These are phyloP conservation scores for Alliaria petiolata DNA, from an alignment of 345 rosid genomes.

Conservation along the genomic window DNA sequence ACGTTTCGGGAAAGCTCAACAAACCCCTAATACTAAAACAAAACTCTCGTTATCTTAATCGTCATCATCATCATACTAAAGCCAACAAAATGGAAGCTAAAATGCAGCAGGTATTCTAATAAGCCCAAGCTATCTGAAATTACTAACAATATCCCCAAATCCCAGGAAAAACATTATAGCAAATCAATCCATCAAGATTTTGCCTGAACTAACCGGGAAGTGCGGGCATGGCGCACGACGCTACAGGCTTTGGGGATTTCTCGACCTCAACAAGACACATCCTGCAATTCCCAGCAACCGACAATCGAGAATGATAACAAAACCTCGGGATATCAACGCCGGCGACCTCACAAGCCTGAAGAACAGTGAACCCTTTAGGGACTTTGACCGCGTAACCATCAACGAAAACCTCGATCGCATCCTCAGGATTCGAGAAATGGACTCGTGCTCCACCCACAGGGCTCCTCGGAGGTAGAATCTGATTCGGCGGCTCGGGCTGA, in stretches of 20 bases:
- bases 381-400: conserved; percentile 91
- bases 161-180: no score
- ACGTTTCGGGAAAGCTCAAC: not conserved
- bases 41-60: not conserved
- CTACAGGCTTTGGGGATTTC: conserved; percentile 98
- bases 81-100: not conserved
- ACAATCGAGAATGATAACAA: conserved; percentile 87
- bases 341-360: conserved; percentile 97
- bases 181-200: not conserved
- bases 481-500: conserved; percentile 51
- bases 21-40: not conserved
- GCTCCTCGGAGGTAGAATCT: conserved; percentile 48
- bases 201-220: conserved; percentile 66
- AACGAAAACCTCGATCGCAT: conserved; percentile 95
- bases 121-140: not conserved
- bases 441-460: conserved; percentile 88
- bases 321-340: conserved; percentile 98
- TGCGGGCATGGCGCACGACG: conserved; percentile 99
- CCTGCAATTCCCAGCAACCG: conserved; percentile 96
- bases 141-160: not conserved
- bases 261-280: conserved; percentile 99
- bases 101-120: not conserved
- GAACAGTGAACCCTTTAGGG: conserved; percentile 94
- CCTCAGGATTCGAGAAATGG: conserved; percentile 79
- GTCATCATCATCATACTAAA: not conserved